A percentile compares a stretch with the other conserved stretches of the same genome.
Conservation (phyloP, 208 protist species). For the Leishmania amazonensis region DNA sequence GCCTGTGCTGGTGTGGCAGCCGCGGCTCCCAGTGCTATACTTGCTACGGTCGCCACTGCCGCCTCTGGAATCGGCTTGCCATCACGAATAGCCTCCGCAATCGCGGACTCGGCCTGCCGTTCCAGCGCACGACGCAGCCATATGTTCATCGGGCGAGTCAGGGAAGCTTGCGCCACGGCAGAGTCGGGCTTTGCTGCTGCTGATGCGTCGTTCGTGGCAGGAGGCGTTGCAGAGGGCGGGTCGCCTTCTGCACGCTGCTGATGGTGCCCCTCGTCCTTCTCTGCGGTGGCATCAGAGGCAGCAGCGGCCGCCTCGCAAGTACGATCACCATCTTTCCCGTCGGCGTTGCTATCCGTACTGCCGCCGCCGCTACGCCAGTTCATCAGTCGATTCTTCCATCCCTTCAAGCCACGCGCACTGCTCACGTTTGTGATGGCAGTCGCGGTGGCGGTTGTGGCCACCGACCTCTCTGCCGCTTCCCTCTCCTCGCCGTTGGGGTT, state of each 20-base stretch:
- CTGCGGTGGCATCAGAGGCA: neutral
- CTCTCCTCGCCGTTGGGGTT: neutral
- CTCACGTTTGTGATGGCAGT: neutral
- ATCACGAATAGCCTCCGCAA: conserved; percentile 21
- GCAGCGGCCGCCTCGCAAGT: neutral
- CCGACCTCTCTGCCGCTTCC: neutral
- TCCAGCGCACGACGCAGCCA: conserved; percentile 37
- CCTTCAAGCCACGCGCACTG: conserved; percentile 13
- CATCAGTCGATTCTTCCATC: conserved; percentile 20
- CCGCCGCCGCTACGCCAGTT: conserved; percentile 4
- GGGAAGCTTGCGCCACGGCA: neutral
- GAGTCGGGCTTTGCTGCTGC: neutral
- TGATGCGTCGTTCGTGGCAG: neutral
- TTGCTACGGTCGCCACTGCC: neutral
- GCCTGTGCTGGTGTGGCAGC: neutral
- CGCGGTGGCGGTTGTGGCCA: neutral
- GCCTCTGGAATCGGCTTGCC: conserved; percentile 23
- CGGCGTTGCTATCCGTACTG: neutral
- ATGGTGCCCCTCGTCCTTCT: neutral
- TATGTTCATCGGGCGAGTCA: conserved; percentile 23
- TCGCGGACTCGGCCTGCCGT: conserved; percentile 27
- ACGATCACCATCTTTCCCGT: neutral
- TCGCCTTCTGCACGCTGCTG: neutral
- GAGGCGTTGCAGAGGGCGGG: neutral
- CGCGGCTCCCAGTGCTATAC: neutral